Evolutionary conservation across 2,329 filamentous ascomycete species (phyloP).

Genomic region (Aspergillus calidoustus): DNA sequence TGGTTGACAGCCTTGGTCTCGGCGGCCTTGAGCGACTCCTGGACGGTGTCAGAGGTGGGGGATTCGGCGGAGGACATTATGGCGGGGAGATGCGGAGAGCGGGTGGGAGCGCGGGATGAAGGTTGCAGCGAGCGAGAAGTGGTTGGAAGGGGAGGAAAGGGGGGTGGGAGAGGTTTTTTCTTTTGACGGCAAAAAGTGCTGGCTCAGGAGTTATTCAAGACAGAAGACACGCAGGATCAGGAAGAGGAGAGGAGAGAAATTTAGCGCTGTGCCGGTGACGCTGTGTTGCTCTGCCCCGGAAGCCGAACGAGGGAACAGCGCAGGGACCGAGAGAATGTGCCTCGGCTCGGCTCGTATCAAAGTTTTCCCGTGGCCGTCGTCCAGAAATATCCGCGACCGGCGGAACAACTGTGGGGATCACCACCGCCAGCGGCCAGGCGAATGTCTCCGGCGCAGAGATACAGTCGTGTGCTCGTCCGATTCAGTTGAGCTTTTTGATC

Average conservation of each 20-base stretch:
- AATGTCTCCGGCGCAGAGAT: background rate
- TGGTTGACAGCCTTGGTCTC: slow-evolving; percentile 41
- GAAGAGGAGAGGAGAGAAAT: slow-evolving; percentile 2
- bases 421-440: background rate
- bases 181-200: background rate
- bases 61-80: slow-evolving; percentile 37
- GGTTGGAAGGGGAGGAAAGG: slow-evolving; percentile 4
- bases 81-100: slow-evolving; percentile 17
- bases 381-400: background rate
- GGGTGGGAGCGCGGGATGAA: slow-evolving; percentile 11
- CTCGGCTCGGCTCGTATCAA: slow-evolving; percentile 34
- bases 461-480: background rate
- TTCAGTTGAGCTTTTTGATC: background rate
- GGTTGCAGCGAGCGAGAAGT: background rate
- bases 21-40: slow-evolving; percentile 34
- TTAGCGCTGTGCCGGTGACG: background rate
- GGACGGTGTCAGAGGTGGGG: slow-evolving; percentile 34
- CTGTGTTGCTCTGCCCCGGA: background rate
- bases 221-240: slow-evolving; percentile 7
- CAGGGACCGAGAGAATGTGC: slow-evolving; percentile 19
- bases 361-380: background rate
- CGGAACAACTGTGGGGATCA: background rate
- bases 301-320: slow-evolving; percentile 14
- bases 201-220: background rate
- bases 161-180: background rate